phyloP scores from a whole-genome alignment of 345 rosid genomes.

The Chamaenerion angustifolium region DNA sequence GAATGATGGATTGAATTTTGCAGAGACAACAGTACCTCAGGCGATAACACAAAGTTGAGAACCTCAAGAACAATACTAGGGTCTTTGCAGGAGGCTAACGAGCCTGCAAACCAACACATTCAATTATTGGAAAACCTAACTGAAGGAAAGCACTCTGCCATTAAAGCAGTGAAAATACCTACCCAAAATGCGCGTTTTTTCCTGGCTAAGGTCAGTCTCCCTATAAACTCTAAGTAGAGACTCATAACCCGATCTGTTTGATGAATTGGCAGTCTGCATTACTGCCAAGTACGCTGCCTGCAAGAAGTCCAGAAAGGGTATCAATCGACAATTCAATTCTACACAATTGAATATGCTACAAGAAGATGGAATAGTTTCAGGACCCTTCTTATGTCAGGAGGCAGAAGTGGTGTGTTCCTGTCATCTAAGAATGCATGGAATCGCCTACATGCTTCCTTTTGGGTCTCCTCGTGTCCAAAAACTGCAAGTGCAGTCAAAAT shows the following conservation, averaged over 20 bases:
- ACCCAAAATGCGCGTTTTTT: conserved; percentile 90
- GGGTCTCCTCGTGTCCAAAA: conserved; percentile 58
- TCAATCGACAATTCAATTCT: conserved; percentile 1
- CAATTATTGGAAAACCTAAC: conserved; percentile 2
- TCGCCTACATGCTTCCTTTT: conserved; percentile 51
- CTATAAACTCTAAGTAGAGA: conserved; percentile 73
- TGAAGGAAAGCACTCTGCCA: background rate
- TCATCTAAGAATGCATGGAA: conserved; percentile 64
- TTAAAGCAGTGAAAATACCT: conserved; percentile 6
- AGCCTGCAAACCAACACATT: conserved; percentile 27
- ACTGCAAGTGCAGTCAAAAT: conserved; percentile 62
- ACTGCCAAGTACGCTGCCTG: conserved; percentile 90
- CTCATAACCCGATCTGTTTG: conserved; percentile 56
- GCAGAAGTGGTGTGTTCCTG: conserved; percentile 66
- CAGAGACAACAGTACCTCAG: conserved; percentile 43
- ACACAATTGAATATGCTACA: background rate
- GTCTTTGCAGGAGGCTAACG: conserved; percentile 60
- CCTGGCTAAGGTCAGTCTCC: conserved; percentile 92
- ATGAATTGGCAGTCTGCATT: conserved; percentile 52
- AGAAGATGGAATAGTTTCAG: background rate
- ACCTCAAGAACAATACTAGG: conserved; percentile 46
- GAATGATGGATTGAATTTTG: background rate
- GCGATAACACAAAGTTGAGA: conserved; percentile 55
- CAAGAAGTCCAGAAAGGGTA: conserved; percentile 7
- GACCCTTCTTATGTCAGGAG: conserved; percentile 84